phyloP scores from a whole-genome alignment of 768 basidiomycete species.

The Tylopilus rubrobrunneus region DNA sequence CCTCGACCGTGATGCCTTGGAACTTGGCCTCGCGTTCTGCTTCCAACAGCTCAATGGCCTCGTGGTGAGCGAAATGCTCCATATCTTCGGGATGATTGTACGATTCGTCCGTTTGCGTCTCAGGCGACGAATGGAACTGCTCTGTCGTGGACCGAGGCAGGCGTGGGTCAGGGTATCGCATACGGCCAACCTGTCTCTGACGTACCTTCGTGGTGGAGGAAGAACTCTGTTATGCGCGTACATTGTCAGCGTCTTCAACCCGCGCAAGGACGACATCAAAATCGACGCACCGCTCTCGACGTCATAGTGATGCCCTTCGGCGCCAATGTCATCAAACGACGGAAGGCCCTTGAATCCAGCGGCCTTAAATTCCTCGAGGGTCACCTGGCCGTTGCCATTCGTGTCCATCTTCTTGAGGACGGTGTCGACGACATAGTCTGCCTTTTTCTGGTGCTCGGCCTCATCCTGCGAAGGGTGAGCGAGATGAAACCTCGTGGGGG shows the following conservation, averaged over 20 bases:
- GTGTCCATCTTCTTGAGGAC: conserved; percentile 72
- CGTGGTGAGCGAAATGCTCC: conserved; percentile 91
- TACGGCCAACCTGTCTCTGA: not conserved
- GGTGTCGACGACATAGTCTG: conserved; percentile 67
- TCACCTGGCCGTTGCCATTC: conserved; percentile 66
- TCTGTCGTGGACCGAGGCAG: conserved; percentile 43
- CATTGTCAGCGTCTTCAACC: conserved; percentile 1
- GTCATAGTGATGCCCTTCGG: conserved; percentile 92
- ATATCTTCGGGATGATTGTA: conserved; percentile 92
- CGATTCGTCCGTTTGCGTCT: conserved; percentile 94
- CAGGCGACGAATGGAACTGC: conserved; percentile 91
- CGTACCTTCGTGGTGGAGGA: conserved; percentile 94
- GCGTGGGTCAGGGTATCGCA: not conserved
- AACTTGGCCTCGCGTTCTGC: conserved; percentile 79
- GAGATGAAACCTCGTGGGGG: too few species aligned
- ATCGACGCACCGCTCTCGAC: conserved; percentile 72
- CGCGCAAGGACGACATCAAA: not conserved
- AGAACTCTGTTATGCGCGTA: conserved; percentile 61
- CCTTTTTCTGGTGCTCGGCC: conserved; percentile 76
- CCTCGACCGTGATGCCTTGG: conserved; percentile 77
- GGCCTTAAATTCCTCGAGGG: conserved; percentile 65
- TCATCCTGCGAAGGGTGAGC: conserved; percentile 49
- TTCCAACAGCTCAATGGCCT: conserved; percentile 78
- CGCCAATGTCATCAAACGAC: conserved; percentile 78
- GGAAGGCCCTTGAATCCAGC: conserved; percentile 76